Base-by-base conservation (phyloP, 208 protist genomes). In the Leishmania mexicana region DNA sequence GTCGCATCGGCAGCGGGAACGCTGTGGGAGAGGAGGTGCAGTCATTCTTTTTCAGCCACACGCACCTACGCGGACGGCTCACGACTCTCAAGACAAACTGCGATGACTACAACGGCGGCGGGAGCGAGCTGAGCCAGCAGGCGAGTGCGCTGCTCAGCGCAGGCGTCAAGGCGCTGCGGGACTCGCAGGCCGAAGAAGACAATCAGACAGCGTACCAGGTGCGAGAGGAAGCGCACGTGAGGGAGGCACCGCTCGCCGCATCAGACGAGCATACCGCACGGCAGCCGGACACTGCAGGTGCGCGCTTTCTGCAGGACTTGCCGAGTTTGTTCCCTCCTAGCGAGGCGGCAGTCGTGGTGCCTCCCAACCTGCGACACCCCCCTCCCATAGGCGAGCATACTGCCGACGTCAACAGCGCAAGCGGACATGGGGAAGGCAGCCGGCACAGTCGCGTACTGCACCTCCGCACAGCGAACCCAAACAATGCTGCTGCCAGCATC, bases 81-180 rank as follows among this genome's bases (percentile, higher is more conserved):
- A 75, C 83, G 19, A 80, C 87, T n/a, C 71, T 96, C 75, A 88
- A 87, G 54, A 38, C 72, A 4, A 96, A 96, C 86, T 93, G 85
- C 71, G 84, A 86, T 49, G 28, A 31, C 11, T 94, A 89, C 87
- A 96, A 96, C 85, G 90, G 91, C 0, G 79, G 76, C 8, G 88
- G 86, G 21, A 88, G 83, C 68, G 75, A 80, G 24, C 74, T 94
- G 64, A 84, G 83, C 40, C 58, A 51, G 28, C 79, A 83, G 67
- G 90, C 89, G 31, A 72, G 81, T 6, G 53, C 83, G 75, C 60
- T 96, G 53, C 83, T 93, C 28, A 83, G 77, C n/a, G 31, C 76
- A 57, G 88, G 89, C 8, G 65, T 87, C 45, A 82, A 84, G 49
- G 77, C 84, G 31, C 73, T 91, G 60, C 87, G 93, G 35, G 90